Conservation (phyloP, 2,329 filamentous ascomycete species). For the Fusarium newnesense region DNA sequence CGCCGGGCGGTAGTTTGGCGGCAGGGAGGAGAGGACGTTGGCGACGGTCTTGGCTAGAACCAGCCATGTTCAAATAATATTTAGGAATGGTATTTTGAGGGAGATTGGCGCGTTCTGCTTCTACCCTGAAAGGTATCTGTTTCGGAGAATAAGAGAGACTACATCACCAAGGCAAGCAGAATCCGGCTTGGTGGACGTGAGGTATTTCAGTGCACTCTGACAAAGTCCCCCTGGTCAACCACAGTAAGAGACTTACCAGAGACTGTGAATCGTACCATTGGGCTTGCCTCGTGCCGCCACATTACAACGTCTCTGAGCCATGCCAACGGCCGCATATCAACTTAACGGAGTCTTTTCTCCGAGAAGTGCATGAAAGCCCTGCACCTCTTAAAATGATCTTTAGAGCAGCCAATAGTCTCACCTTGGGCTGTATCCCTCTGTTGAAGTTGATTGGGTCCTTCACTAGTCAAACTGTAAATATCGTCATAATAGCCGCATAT, state of each 20-base stretch:
- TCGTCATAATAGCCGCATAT: slow-evolving; percentile 1
- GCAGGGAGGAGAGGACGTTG: slow-evolving; percentile 11
- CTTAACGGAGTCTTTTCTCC: background rate
- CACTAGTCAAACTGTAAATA: background rate
- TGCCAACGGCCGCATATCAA: background rate
- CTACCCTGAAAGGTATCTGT: background rate
- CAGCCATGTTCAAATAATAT: background rate
- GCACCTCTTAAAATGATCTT: background rate
- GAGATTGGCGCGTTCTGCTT: fast-evolving
- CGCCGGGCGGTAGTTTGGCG: background rate
- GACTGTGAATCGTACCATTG: fast-evolving
- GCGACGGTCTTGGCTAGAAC: background rate
- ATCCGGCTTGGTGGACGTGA: fast-evolving
- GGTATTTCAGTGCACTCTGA: background rate
- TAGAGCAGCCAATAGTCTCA: background rate
- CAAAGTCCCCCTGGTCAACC: fast-evolving
- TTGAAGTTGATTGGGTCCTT: background rate
- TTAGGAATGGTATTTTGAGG: fast-evolving
- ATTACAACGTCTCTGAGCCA: background rate
- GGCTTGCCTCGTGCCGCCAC: background rate
- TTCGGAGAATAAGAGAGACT: fast-evolving
- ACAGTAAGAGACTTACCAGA: fast-evolving
- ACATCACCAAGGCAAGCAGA: background rate
- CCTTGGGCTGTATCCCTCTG: fast-evolving
- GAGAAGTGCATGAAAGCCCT: background rate